A percentile compares a stretch with the other conserved stretches of the same genome.
Evolutionary conservation across 805 yeast genomes (phyloP).

Genomic region (Suhomyces pyralidae): DNA sequence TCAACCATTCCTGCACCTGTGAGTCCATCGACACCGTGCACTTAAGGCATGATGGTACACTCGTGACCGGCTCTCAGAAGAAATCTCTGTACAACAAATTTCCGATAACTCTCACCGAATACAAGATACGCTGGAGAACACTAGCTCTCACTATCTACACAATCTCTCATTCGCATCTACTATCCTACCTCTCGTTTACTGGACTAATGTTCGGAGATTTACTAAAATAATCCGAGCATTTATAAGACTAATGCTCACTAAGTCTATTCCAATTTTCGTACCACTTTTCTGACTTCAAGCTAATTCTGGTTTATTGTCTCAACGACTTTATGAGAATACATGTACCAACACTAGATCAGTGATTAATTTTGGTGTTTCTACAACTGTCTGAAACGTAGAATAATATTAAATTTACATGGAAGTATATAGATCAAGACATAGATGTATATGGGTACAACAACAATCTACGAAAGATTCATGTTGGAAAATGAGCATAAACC

Average conservation of each 20-base stretch:
- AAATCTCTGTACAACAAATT: not conserved
- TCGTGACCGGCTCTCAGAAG: not conserved
- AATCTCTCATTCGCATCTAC: not conserved
- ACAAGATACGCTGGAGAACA: too few relatives aligned
- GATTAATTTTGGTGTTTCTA: not conserved
- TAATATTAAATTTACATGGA: slow-evolving; percentile 5
- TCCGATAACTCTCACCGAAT: too few relatives aligned
- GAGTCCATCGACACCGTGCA: too few relatives aligned
- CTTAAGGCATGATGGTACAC: not conserved
- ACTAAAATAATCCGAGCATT: not conserved
- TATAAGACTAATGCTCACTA: too few relatives aligned
- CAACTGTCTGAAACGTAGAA: slow-evolving; percentile 2
- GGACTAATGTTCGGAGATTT: too few relatives aligned
- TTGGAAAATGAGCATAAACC: slow-evolving; percentile 1
- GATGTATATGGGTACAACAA: not conserved
- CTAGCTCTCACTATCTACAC: not conserved
- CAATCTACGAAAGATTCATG: slow-evolving; percentile 4
- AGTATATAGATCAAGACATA: slow-evolving; percentile 2
- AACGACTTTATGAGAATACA: not conserved
- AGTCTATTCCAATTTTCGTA: not conserved
- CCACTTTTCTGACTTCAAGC: not conserved
- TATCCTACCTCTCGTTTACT: not conserved
- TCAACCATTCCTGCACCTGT: not conserved
- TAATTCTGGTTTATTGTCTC: too few relatives aligned
- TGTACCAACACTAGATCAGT: not conserved